These are phyloP conservation scores for Alternaria rosae DNA, from an alignment of 2,329 filamentous ascomycete species.

Conservation along the genomic window DNA sequence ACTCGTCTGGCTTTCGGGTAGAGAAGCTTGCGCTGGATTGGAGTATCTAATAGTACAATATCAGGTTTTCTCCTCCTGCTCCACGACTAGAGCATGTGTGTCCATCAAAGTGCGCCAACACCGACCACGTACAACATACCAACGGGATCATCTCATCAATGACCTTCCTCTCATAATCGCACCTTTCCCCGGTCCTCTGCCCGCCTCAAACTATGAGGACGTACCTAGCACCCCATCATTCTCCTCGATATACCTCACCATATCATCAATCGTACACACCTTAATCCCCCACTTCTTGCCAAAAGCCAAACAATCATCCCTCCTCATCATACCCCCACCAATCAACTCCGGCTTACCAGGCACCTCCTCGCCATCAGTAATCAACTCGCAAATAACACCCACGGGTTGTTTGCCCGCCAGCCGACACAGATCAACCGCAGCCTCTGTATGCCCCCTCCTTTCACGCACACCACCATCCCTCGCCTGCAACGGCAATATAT, in stretches of 20 bases:
- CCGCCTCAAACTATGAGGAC: conserved; percentile 14
- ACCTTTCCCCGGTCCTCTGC: conserved; percentile 1
- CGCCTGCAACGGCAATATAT: conserved; percentile 86
- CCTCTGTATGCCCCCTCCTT: conserved; percentile 89
- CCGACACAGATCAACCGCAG: conserved; percentile 86
- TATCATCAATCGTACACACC: conserved; percentile 93
- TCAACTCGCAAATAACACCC: conserved; percentile 88
- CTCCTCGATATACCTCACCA: conserved; percentile 81
- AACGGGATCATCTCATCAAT: neutral
- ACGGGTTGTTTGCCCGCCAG: conserved; percentile 77
- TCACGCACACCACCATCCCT: conserved; percentile 80
- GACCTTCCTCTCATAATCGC: neutral
- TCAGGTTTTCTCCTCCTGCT: neutral
- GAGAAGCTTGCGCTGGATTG: conserved; percentile 1
- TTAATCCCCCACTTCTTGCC: conserved; percentile 87
- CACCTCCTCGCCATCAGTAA: conserved; percentile 81
- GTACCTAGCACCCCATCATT: conserved; percentile 62
- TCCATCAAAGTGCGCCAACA: neutral
- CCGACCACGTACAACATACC: neutral
- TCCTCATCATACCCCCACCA: conserved; percentile 87
- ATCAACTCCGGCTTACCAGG: conserved; percentile 70
- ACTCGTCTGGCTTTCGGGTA: neutral
- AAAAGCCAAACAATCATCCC: conserved; percentile 87
- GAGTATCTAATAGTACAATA: neutral
- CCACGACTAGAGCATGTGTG: neutral